phyloP scores from a whole-genome alignment of 2,329 filamentous ascomycete genomes.

The Scedosporium apiospermum region DNA sequence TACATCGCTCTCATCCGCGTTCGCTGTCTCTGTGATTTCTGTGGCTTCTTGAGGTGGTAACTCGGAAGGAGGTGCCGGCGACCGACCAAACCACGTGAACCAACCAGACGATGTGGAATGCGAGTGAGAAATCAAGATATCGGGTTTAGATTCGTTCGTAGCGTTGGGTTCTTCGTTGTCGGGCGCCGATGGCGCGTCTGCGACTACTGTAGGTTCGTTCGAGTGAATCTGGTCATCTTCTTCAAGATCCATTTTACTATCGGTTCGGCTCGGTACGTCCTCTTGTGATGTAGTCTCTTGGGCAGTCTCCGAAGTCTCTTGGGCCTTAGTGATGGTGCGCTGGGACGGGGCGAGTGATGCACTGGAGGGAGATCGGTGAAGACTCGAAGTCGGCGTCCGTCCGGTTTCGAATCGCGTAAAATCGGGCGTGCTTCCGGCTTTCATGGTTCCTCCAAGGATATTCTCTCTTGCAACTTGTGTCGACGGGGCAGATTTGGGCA shows the following conservation, averaged over 20 bases:
- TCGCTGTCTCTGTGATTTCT: background rate
- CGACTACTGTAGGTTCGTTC: background rate
- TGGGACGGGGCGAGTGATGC: conserved; percentile 15
- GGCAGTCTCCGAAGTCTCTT: background rate
- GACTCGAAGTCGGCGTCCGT: conserved; percentile 15
- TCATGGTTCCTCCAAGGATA: conserved; percentile 46
- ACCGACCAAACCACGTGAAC: conserved; percentile 42
- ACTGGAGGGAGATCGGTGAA: conserved; percentile 13
- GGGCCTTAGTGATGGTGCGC: conserved; percentile 2
- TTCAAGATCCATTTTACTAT: background rate
- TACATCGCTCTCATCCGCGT: background rate
- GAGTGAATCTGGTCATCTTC: background rate
- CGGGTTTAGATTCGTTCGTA: background rate
- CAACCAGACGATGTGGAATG: conserved; percentile 35
- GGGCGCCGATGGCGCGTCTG: background rate
- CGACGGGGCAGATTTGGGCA: conserved; percentile 46
- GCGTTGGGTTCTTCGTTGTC: background rate
- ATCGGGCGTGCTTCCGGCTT: conserved; percentile 34
- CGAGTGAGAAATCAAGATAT: background rate
- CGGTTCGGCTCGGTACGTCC: background rate
- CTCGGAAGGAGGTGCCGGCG: conserved; percentile 12
- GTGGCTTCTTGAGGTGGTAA: background rate
- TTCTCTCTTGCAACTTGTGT: conserved; percentile 52
- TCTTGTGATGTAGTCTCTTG: background rate
- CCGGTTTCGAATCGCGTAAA: conserved; percentile 41